phyloP scores from a whole-genome alignment of 768 basidiomycete species.

The Lactarius quietus region DNA sequence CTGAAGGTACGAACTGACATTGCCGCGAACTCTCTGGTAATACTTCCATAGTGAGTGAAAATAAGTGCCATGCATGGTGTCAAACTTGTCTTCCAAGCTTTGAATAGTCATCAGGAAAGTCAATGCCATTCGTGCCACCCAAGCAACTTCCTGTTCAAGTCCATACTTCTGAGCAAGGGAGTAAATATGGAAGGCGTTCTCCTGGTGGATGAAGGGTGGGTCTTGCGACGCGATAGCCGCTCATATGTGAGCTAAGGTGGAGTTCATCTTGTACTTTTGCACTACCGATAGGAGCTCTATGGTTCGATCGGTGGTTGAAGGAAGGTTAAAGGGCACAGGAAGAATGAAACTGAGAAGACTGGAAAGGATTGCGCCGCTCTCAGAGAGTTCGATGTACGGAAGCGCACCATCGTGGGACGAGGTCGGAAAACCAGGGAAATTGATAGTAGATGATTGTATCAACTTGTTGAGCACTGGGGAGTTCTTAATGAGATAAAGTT shows the following conservation, averaged over 20 bases:
- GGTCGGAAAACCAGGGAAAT: no score
- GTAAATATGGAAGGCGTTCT: conserved; percentile 5
- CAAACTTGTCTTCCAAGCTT: not conserved
- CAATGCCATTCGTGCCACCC: not conserved
- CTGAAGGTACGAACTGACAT: not conserved
- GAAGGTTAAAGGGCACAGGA: not conserved
- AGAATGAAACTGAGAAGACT: not conserved
- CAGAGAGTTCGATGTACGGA: not conserved
- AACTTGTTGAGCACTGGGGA: no score
- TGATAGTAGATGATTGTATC: no score
- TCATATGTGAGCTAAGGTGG: not conserved
- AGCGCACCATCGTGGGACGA: no score
- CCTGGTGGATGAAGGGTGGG: not conserved
- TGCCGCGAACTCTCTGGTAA: not conserved
- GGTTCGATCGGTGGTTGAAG: not conserved
- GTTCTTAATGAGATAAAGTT: no score
- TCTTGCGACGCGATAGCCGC: not conserved
- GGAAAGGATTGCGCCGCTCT: not conserved
- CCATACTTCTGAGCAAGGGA: not conserved
- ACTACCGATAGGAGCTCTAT: not conserved
- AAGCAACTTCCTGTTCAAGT: not conserved
- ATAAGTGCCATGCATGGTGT: not conserved
- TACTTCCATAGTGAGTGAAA: not conserved
- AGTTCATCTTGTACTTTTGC: not conserved
- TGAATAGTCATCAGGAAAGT: not conserved